Conservation (phyloP, 768 basidiomycete genomes). For the Neoboletus subvelutipes region DNA sequence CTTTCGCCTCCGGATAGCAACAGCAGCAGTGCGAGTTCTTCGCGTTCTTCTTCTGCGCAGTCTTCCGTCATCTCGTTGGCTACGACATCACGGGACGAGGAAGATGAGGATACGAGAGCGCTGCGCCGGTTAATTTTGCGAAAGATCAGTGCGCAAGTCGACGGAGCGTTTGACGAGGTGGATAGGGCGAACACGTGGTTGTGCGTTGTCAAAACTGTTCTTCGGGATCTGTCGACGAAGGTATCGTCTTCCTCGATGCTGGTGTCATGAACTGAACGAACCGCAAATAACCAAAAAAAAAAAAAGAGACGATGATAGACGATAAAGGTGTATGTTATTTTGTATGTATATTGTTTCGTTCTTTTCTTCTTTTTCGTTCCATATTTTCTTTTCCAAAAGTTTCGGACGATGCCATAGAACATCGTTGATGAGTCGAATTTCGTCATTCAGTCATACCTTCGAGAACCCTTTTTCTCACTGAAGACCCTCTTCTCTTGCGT, state of each 20-base stretch:
- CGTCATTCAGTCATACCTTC: constrained; percentile 1
- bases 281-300: neutral
- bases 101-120: constrained; percentile 62
- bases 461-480: neutral
- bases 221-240: constrained; percentile 48
- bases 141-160: constrained; percentile 59
- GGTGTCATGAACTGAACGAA: constrained; percentile 13
- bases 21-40: constrained; percentile 12
- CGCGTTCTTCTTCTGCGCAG: constrained; percentile 29
- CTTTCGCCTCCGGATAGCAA: constrained; percentile 19
- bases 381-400: constrained; percentile 5
- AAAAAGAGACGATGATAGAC: neutral
- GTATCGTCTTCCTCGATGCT: constrained; percentile 6
- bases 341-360: constrained; percentile 32
- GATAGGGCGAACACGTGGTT: constrained; percentile 61
- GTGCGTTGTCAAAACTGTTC: constrained; percentile 60
- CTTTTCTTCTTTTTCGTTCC: neutral
- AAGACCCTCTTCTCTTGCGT: neutral
- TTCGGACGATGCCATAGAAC: constrained; percentile 3
- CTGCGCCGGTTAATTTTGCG: constrained; percentile 63
- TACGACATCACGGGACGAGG: constrained; percentile 49
- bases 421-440: constrained; percentile 3
- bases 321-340: constrained; percentile 30
- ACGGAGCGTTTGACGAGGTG: constrained; percentile 61
- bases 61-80: constrained; percentile 47